Percentiles rank a stretch among this genome's conserved stretches.
phyloP scores from a whole-genome alignment of 2,329 filamentous ascomycete genomes.

The Graphium sp. region DNA sequence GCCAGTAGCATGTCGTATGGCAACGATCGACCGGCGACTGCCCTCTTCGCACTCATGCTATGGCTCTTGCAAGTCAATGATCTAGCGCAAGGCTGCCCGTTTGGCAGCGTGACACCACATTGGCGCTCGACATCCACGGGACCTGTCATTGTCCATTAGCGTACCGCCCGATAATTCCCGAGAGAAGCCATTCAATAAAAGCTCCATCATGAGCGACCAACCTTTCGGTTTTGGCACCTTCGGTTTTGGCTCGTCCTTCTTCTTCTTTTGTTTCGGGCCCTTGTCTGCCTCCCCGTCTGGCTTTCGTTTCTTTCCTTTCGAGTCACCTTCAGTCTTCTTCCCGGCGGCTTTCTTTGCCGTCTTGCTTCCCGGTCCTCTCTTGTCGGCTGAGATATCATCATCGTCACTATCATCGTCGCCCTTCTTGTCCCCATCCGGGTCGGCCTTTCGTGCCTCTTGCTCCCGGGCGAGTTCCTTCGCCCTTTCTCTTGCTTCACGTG shows the following conservation, averaged over 20 bases:
- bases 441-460: conserved; percentile 34
- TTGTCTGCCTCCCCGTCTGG: conserved; percentile 64
- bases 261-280: conserved; percentile 78
- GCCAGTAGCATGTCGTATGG: conserved; percentile 87
- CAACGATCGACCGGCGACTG: conserved; percentile 69
- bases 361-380: conserved; percentile 22
- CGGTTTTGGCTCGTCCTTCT: conserved; percentile 79
- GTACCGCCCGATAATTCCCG: no score
- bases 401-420: conserved; percentile 29
- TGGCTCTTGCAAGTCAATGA: conserved; percentile 90
- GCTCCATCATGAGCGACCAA: conserved; percentile 11
- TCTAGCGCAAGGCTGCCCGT: conserved; percentile 73
- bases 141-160: conserved; percentile 30
- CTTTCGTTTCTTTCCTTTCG: conserved; percentile 64
- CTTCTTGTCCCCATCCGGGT: conserved; percentile 29
- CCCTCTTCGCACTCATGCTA: conserved; percentile 84
- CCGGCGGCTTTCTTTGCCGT: conserved; percentile 46
- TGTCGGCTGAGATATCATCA: conserved; percentile 22
- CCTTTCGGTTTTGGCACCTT: conserved; percentile 76
- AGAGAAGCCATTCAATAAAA: no score
- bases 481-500: conserved; percentile 51
- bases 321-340: conserved; percentile 45
- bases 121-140: conserved; percentile 90
- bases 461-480: conserved; percentile 44
- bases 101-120: conserved; percentile 74